phyloP scores from a whole-genome alignment of 202 grass and related monocot species.

The Cymbopogon flexuosus region DNA sequence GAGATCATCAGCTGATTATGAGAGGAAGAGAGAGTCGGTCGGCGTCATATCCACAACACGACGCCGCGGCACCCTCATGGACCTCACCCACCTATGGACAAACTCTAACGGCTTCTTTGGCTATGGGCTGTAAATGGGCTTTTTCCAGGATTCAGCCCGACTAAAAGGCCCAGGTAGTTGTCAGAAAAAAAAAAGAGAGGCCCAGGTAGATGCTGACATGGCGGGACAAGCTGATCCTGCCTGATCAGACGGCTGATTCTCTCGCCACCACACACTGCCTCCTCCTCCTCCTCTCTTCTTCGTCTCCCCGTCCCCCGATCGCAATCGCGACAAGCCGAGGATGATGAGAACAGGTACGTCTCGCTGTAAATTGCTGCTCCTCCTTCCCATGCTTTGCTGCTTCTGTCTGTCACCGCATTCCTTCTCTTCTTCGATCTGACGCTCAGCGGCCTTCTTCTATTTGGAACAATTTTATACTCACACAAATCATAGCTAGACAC shows the following conservation, averaged over 20 bases:
- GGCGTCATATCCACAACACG: no score
- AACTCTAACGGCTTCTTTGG: no score
- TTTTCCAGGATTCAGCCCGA: neutral
- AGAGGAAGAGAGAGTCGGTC: no score
- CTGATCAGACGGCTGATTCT: neutral
- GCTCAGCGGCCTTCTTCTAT: no score
- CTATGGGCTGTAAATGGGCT: neutral
- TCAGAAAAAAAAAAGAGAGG: no score
- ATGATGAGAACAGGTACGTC: neutral
- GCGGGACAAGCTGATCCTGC: neutral
- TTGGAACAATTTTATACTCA: neutral
- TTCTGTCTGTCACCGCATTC: no score
- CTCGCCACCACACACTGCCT: neutral
- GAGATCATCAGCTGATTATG: neutral
- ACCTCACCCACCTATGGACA: no score
- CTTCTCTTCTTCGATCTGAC: neutral
- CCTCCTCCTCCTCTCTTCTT: neutral
- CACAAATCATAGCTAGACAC: neutral
- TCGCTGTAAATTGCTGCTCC: neutral
- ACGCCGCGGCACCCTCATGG: no score
- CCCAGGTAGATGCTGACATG: neutral
- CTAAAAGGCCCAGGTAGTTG: neutral
- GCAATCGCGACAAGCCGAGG: neutral
- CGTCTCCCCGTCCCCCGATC: neutral
- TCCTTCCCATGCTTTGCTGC: neutral